phyloP scores from a whole-genome alignment of 164 flowering plant genomes.

The Houttuynia cordata region DNA sequence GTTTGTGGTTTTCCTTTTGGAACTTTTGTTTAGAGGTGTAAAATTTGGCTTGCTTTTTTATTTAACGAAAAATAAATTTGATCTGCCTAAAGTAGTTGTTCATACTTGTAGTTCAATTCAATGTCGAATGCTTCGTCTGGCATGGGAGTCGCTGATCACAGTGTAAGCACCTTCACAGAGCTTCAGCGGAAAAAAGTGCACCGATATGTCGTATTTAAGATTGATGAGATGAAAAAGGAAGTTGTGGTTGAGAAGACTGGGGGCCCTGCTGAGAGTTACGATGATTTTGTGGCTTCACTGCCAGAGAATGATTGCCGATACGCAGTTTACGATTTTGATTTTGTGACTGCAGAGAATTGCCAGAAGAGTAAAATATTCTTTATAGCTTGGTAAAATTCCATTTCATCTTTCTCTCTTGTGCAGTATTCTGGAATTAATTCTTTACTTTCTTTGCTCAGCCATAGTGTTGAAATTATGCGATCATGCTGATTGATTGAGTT shows the following conservation, averaged over 20 bases:
- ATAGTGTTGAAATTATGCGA: background rate
- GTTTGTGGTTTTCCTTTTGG: no score
- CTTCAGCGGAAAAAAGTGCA: conserved; percentile 63
- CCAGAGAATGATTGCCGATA: conserved; percentile 86
- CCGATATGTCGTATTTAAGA: conserved; percentile 69
- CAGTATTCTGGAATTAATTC: background rate
- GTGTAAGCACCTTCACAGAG: conserved; percentile 49
- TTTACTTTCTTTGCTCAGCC: background rate
- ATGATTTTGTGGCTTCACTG: conserved; percentile 57
- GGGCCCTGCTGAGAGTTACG: conserved; percentile 67
- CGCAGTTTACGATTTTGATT: conserved; percentile 77
- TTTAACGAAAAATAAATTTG: no score
- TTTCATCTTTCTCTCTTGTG: background rate
- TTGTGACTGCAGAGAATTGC: conserved; percentile 75
- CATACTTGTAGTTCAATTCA: conserved; percentile 3
- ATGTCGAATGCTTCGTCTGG: conserved; percentile 67
- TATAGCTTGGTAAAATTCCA: conserved; percentile 59
- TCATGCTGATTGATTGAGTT: no score
- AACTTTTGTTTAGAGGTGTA: background rate
- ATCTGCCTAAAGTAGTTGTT: background rate
- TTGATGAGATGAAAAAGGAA: conserved; percentile 72
- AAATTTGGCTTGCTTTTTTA: no score
- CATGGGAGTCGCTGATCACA: conserved; percentile 67
- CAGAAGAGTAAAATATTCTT: conserved; percentile 90
- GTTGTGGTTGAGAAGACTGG: conserved; percentile 81